Evolutionary conservation across 2,329 filamentous ascomycete species (phyloP), one percentile per base, ranked within the genome.

Genomic region (Tolypocladium nubicola): DNA sequence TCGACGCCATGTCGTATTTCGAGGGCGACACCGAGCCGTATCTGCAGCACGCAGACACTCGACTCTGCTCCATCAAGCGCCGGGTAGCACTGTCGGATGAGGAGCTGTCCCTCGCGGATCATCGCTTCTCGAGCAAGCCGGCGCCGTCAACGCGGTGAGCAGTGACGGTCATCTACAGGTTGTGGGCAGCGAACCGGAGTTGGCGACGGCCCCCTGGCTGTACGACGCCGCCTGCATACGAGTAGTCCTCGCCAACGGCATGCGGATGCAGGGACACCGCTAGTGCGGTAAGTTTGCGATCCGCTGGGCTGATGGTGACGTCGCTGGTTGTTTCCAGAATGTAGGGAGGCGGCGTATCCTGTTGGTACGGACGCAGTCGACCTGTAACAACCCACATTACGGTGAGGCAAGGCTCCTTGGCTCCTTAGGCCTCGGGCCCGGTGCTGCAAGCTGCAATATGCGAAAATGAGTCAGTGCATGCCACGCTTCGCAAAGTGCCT

Each of bases 221-320:
- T 96, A 94, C 69, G 84, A 87, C 63, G 79, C 86, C 3, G 87
- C 89, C 9, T 82, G 87, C 66, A 84, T 85, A n/a, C n/a, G n/a
- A n/a, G n/a, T n/a, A 33, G 30, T 33, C 30, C 8, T 33, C 1
- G 30, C 8, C 30, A 33, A 33, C 60, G 90, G 89, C 60, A 95
- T 95, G 90, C 80, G 81, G 61, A 71, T 95, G 64, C 75, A 95
- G 62, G 90, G 90, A 84, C 78, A 56, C 90, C 90, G 11, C 86
- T 95, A 53, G 85, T 92, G 60, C 67, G 71, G 71, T 72, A 67
- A 49, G 65, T 64, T 9, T 39, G 52, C 37, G 26, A 52, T 52
- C 30, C 47, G 47, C 47, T 52, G 30, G 19, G 47, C 47, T 52
- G 47, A 52, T 37, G 47, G 21, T 8, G 16, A n/a, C 9, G 19